phyloP scores from a whole-genome alignment of 495 filamentous ascomycete species.

The Hypomontagnella monticulosa region DNA sequence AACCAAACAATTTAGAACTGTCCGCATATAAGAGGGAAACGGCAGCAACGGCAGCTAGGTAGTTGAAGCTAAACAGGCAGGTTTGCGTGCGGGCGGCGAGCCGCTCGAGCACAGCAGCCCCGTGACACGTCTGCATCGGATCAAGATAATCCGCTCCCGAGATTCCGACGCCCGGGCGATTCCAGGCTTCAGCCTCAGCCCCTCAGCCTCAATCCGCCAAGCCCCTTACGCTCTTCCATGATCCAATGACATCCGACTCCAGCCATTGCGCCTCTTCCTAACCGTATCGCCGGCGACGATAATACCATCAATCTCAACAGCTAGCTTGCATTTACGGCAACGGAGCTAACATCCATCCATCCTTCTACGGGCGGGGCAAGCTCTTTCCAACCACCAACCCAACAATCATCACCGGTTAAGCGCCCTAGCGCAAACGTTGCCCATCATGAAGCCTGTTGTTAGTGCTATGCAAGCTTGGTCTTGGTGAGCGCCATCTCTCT shows the following conservation, averaged over 20 bases:
- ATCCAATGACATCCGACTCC: constrained; percentile 20
- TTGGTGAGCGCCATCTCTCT: constrained; percentile 66
- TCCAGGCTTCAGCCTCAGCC: constrained; percentile 20
- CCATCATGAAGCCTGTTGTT: constrained; percentile 90
- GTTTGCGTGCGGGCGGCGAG: too few relatives aligned
- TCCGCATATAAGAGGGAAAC: not conserved
- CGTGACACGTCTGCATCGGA: constrained; percentile 9
- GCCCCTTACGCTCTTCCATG: not conserved
- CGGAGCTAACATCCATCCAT: not conserved
- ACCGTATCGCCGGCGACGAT: constrained; percentile 24
- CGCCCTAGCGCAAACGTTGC: constrained; percentile 13
- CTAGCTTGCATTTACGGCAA: constrained; percentile 1
- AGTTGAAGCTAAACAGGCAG: too few relatives aligned
- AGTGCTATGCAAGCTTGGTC: constrained; percentile 92
- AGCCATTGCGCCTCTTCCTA: constrained; percentile 7
- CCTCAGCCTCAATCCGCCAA: constrained; percentile 2
- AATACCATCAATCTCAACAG: constrained; percentile 6
- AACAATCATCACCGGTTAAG: not conserved
- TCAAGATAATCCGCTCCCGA: constrained; percentile 13
- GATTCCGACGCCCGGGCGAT: not conserved
- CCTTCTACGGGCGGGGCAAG: not conserved
- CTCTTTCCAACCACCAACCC: not conserved
- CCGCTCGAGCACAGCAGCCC: too few relatives aligned
- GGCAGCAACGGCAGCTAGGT: too few relatives aligned
- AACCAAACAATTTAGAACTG: not conserved